Percentiles rank a stretch among this genome's conserved stretches.
Evolutionary conservation across 768 basidiomycete genomes (phyloP).

Genomic region (Mycena rebaudengoi): DNA sequence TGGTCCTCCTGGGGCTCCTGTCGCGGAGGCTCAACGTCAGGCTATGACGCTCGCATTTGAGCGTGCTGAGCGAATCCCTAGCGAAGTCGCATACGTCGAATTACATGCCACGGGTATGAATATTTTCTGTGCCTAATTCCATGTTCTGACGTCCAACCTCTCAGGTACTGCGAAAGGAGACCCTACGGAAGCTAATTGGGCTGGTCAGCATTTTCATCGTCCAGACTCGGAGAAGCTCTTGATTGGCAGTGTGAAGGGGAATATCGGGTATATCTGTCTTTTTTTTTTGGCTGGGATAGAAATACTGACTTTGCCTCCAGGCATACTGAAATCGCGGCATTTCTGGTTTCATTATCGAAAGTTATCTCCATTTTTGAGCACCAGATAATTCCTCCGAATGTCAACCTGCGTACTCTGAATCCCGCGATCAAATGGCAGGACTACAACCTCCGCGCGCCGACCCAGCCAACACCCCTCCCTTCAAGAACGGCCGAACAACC

Average conservation of each 20-base stretch:
- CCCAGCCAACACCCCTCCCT: constrained; percentile 35
- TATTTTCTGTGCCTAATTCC: too few species aligned
- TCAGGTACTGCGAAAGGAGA: constrained; percentile 60
- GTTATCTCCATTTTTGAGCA: constrained; percentile 47
- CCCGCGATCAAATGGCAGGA: constrained; percentile 49
- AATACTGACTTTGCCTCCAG: constrained; percentile 25
- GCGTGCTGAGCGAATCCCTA: constrained; percentile 38
- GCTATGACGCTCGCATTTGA: constrained; percentile 48
- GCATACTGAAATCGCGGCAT: constrained; percentile 51
- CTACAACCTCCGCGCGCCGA: constrained; percentile 44
- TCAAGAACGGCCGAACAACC: constrained; percentile 32
- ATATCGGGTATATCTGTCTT: constrained; percentile 48
- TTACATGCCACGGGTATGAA: constrained; percentile 62
- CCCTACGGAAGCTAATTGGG: constrained; percentile 59
- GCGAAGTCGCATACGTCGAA: constrained; percentile 58
- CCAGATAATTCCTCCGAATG: constrained; percentile 48
- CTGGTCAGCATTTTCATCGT: constrained; percentile 47
- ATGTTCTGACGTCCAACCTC: too few species aligned
- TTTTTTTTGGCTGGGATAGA: too few species aligned
- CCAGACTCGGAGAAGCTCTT: constrained; percentile 40
- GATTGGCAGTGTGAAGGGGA: constrained; percentile 56
- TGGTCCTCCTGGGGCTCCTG: constrained; percentile 48
- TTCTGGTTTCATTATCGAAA: constrained; percentile 54
- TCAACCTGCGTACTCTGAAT: constrained; percentile 44
- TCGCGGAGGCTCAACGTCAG: constrained; percentile 44